Evolutionary conservation across 2,329 filamentous ascomycete genomes (phyloP).

Genomic region (Penicillium sp.): DNA sequence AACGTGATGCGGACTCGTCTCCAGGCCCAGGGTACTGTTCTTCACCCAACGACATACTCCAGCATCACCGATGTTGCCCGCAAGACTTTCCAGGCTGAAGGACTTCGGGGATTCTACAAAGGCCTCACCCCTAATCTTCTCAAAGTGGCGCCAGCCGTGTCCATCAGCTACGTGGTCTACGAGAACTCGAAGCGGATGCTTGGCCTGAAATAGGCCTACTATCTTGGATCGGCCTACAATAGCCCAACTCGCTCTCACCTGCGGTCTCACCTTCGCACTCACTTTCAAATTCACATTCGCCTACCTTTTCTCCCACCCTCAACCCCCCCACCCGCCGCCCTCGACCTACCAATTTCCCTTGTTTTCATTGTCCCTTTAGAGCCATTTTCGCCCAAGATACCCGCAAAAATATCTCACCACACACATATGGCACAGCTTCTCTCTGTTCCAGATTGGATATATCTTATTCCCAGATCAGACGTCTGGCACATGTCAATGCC

Average conservation of each 20-base stretch:
- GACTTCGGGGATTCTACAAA: slow-evolving; percentile 84
- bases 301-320: not conserved
- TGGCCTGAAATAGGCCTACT: slow-evolving; percentile 46
- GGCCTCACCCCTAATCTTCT: slow-evolving; percentile 92
- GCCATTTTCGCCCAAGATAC: slow-evolving; percentile 34
- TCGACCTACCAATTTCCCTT: slow-evolving; percentile 12
- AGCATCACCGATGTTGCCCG: slow-evolving; percentile 86
- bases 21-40: slow-evolving; percentile 91
- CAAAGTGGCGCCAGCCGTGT: slow-evolving; percentile 94
- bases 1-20: slow-evolving; percentile 90
- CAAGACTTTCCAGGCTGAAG: slow-evolving; percentile 81
- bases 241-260: not conserved
- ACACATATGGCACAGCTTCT: slow-evolving; percentile 14
- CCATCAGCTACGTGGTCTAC: slow-evolving; percentile 92
- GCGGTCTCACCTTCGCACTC: not conserved
- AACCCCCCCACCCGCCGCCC: not conserved
- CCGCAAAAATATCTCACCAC: slow-evolving; percentile 29
- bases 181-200: slow-evolving; percentile 82
- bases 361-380: slow-evolving; percentile 20
- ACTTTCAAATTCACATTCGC: not conserved
- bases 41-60: slow-evolving; percentile 86
- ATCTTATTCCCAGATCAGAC: slow-evolving; percentile 13
- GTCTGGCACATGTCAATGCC: slow-evolving; percentile 1
- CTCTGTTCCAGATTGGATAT: slow-evolving; percentile 19
- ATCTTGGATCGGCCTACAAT: not conserved